Evolutionary conservation across 768 basidiomycete species (phyloP).

Genomic region (Lactarius evosmus): DNA sequence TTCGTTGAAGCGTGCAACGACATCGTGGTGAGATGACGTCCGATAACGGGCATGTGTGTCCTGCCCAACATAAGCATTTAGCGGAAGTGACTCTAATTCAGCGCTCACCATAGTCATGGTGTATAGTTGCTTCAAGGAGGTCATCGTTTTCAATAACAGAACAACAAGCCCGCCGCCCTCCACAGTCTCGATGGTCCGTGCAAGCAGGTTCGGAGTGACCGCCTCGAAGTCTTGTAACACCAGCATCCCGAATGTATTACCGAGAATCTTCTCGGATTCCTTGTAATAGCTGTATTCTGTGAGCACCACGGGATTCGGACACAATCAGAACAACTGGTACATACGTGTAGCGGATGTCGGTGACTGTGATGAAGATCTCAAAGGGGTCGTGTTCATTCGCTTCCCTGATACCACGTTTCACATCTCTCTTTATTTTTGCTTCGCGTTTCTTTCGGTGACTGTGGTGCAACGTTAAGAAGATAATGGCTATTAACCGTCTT

Average conservation of each 20-base stretch:
- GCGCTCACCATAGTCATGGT: constrained; percentile 71
- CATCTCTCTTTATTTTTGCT: constrained; percentile 93
- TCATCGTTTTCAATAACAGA: constrained; percentile 91
- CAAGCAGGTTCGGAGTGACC: constrained; percentile 94
- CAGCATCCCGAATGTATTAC: constrained; percentile 97
- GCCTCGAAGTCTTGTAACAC: constrained; percentile 98
- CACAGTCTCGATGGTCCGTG: constrained; percentile 96
- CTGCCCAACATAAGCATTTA: constrained; percentile 40
- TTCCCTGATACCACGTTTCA: constrained; percentile 91
- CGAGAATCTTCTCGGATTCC: constrained; percentile 94
- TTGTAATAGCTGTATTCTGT: constrained; percentile 73
- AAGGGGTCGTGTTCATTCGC: constrained; percentile 96
- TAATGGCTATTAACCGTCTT: neutral
- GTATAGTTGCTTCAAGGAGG: constrained; percentile 86
- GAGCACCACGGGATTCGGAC: neutral
- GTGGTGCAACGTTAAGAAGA: constrained; percentile 13
- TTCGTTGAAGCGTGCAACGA: constrained; percentile 96
- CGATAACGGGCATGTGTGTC: constrained; percentile 95
- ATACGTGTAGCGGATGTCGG: constrained; percentile 95
- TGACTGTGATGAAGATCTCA: constrained; percentile 98
- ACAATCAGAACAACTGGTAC: constrained; percentile 33
- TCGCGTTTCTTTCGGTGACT: constrained; percentile 97
- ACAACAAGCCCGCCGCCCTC: constrained; percentile 93
- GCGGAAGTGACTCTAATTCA: neutral
- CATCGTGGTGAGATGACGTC: constrained; percentile 84